phyloP scores from a whole-genome alignment of 1,284 basidiomycete species.

The Mycena sp. region DNA sequence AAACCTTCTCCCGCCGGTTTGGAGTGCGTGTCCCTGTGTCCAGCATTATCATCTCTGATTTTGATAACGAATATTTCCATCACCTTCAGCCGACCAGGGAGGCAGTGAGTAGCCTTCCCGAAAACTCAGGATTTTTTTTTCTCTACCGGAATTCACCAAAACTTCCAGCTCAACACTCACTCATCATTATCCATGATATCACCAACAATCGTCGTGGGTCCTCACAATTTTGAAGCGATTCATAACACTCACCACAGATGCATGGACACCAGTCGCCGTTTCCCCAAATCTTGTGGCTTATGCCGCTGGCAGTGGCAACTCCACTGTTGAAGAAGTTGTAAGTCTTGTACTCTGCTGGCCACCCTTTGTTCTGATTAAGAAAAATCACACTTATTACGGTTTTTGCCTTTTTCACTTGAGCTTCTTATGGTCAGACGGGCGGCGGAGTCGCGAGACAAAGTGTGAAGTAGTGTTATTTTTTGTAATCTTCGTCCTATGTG shows the following conservation, averaged over 20 bases:
- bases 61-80: conserved; percentile 1
- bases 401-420: conserved; percentile 15
- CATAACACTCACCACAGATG: conserved; percentile 1
- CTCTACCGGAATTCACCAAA: conserved; percentile 4
- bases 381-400: conserved; percentile 6
- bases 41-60: background rate
- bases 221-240: conserved; percentile 1
- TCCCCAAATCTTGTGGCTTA: conserved; percentile 13
- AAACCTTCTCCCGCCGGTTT: conserved; percentile 5
- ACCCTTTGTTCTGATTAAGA: conserved; percentile 6
- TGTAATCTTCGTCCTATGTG: too few relatives aligned
- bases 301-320: conserved; percentile 10
- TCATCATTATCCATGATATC: conserved; percentile 10
- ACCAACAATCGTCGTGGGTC: conserved; percentile 15
- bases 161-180: conserved; percentile 10
- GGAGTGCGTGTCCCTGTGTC: conserved; percentile 12
- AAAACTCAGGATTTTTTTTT: conserved; percentile 1
- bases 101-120: conserved; percentile 4
- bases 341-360: conserved; percentile 4
- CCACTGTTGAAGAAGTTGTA: conserved; percentile 11
- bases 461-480: background rate
- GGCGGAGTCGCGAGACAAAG: conserved; percentile 4
- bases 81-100: conserved; percentile 7
- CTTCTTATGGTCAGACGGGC: conserved; percentile 1
- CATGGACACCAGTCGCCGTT: conserved; percentile 9